Base-by-base conservation (phyloP, 139 green algal genomes). In the Picochlorum costavermella region DNA sequence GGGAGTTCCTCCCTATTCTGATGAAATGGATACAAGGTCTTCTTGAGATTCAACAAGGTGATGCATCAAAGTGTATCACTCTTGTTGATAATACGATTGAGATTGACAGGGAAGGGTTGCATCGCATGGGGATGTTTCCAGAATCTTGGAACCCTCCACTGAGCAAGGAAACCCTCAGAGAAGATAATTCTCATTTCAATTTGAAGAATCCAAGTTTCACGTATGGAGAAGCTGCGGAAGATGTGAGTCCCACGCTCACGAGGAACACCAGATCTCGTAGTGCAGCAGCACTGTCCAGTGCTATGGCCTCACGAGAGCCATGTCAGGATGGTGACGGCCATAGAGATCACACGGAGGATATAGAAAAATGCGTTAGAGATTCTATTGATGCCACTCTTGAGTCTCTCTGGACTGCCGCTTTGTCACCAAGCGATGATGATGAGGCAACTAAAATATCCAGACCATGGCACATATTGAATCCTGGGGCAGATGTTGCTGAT, bases 391-490 rank as follows among this genome's bases (percentile, higher is more conserved):
- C 16, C 10, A 45, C 56, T 43, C 17, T 45, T n/a, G 56, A 43
- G n/a, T n/a, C 56, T 0, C 46, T 53, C 5, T 53, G 46, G 46
- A 53, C 5, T 53, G 10, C 46, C 4, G 16, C 17, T 23, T 23
- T 53, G 46, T 53, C 46, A 12, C 46, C 46, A 25, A 23, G n/a
- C 6, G 46, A 53, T 26, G 46, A 53, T 26, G n/a, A 53, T 53
- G 46, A 28, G 16, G 12, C 16, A 53, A 23, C 46, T 53, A 20
- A 23, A 25, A 40, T 23, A 48, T 64, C 62, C 5, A 64, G 37
- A 13, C 50, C 67, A 6, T 74, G 67, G 67, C 59, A 51, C 11
- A 9, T 28, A 17, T 31, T 67, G 28, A 17, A 50, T 3, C 67
- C 67, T 31, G 67, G 67, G 6, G 46, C 25, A 23, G n/a, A 9